Evolutionary conservation across 208 protist species (phyloP), one percentile per base, ranked within the genome.

Genomic region (Phytomonas sp.): DNA sequence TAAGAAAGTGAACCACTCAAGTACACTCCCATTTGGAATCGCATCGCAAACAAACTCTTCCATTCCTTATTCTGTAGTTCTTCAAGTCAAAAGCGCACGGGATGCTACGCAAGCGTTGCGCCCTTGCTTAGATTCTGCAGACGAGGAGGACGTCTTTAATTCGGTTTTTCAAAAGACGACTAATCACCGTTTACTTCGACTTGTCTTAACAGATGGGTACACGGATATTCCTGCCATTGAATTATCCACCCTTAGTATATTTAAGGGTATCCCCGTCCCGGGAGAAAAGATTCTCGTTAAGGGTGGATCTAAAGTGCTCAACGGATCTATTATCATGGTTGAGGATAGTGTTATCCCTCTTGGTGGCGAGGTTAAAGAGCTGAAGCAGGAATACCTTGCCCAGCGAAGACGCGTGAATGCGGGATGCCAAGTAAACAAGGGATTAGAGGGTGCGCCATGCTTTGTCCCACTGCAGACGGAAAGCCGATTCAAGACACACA

Each of bases 91-190:
- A 46, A 83, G 64, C 6, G 88, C 86, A 2, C 77, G 90, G 13
- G 90, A 95, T 62, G 84, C 82, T 2, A 95, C 87, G 36, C 90
- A 95, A 76, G 85, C 90, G 2, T 74, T 95, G 62, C 70, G 83
- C 13, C 89, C 86, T n/a, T 90, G 78, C 61, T 82, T 83, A 0
- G 85, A 91, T 63, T 40, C 71, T 28, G 73, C 72, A 2, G 85
- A 88, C 4, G 84, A 88, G 46, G 87, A 95, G 36, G 76, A 60
- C 0, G 70, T 76, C 9, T 65, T 90, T 5, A 74, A 71, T 61
- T 74, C 80, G 1, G 80, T 80, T 5, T 30, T 76, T 32, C 87
- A 93, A 68, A 80, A 77, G 34, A 76, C 72, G 67, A 85, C 79
- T 1, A 73, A 68, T 30, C 77, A 82, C 29, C 78, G 87, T 15